These are phyloP conservation scores for Phytophthora pisi DNA, from an alignment of 352 stramenopile genomes.

Conservation along the genomic window DNA sequence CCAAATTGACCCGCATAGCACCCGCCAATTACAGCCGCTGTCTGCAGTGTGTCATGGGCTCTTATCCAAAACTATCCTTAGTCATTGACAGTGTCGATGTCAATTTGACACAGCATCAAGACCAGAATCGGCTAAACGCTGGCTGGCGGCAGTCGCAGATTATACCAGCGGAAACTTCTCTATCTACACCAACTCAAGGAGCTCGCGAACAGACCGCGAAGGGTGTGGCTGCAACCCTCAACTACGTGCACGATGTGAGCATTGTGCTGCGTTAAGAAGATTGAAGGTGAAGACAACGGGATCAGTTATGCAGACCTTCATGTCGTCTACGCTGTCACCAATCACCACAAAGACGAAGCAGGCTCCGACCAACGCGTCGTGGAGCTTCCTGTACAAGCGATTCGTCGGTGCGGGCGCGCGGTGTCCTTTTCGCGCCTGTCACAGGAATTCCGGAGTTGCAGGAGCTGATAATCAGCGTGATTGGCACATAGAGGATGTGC, in stretches of 20 bases:
- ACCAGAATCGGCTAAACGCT: too few relatives aligned
- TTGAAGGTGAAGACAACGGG: too few relatives aligned
- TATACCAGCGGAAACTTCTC: not conserved
- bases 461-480: slow-evolving; percentile 1
- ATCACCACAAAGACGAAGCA: slow-evolving; percentile 14
- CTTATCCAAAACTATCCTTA: slow-evolving; percentile 9
- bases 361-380: slow-evolving; percentile 6
- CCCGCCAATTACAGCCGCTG: slow-evolving; percentile 8
- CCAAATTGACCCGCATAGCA: slow-evolving; percentile 7
- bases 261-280: too few relatives aligned
- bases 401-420: slow-evolving; percentile 2
- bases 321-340: not conserved
- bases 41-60: not conserved
- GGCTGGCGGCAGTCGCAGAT: too few relatives aligned
- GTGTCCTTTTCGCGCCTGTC: slow-evolving; percentile 11
- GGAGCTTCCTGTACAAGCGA: slow-evolving; percentile 6
- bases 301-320: too few relatives aligned
- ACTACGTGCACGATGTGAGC: too few relatives aligned
- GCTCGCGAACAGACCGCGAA: too few relatives aligned
- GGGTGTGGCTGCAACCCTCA: too few relatives aligned
- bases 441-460: slow-evolving; percentile 21
- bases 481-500: slow-evolving; percentile 20
- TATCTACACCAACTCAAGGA: too few relatives aligned
- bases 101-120: too few relatives aligned
- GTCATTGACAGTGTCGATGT: too few relatives aligned